Conservation (phyloP, 768 basidiomycete genomes). For the Botryobasidium botryosum region DNA sequence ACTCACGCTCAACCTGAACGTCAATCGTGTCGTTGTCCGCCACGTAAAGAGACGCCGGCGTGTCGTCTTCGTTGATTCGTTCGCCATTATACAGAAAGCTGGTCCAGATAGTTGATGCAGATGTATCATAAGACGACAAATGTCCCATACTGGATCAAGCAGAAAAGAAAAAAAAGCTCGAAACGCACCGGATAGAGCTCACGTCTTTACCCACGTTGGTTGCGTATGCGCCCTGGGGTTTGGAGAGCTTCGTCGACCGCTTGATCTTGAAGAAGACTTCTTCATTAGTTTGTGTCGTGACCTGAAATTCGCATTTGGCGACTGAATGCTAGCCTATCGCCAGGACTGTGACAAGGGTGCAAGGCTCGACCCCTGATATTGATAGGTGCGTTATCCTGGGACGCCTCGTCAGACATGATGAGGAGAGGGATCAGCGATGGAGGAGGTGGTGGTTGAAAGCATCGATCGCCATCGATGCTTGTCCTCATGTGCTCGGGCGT, state of each 20-base stretch:
- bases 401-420: constrained; percentile 12
- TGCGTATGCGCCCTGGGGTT: constrained; percentile 85
- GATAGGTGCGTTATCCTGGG: constrained; percentile 39
- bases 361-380: constrained; percentile 50
- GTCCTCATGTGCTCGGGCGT: too few relatives aligned
- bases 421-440: too few relatives aligned
- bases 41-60: constrained; percentile 70
- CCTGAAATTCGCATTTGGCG: constrained; percentile 28
- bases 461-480: too few relatives aligned
- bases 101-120: too few relatives aligned
- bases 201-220: constrained; percentile 86
- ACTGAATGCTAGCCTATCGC: not conserved
- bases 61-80: constrained; percentile 79
- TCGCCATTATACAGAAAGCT: constrained; percentile 86
- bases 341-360: not conserved
- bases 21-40: constrained; percentile 80
- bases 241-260: constrained; percentile 77
- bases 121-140: too few relatives aligned
- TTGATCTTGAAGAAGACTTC: constrained; percentile 98
- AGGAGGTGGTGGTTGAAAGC: too few relatives aligned
- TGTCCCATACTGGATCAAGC: too few relatives aligned
- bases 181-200: constrained; percentile 61
- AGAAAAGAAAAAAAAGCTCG: too few relatives aligned
- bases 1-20: constrained; percentile 85
- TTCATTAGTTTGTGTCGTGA: constrained; percentile 56